Evolutionary conservation across 495 filamentous ascomycete species (phyloP).

Genomic region (Neurospora cerealis): DNA sequence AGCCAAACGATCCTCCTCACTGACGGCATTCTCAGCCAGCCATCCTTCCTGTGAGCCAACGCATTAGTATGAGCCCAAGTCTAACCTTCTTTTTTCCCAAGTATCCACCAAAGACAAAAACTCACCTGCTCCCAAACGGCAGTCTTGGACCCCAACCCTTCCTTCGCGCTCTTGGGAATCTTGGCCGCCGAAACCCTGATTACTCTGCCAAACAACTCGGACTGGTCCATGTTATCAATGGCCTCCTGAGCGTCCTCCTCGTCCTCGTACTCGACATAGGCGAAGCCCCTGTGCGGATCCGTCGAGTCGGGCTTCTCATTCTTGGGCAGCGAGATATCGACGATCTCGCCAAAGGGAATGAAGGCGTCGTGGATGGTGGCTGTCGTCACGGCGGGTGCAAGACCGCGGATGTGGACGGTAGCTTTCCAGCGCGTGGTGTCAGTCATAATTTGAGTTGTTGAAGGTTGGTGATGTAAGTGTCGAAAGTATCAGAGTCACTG

Average conservation of each 20-base stretch:
- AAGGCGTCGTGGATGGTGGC: constrained; percentile 79
- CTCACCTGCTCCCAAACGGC: constrained; percentile 96
- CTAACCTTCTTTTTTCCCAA: neutral
- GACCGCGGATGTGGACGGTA: constrained; percentile 84
- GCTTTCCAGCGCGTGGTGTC: constrained; percentile 76
- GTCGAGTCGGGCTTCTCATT: constrained; percentile 59
- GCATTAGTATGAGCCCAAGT: constrained; percentile 20
- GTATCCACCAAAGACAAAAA: constrained; percentile 4
- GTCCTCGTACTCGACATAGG: constrained; percentile 90
- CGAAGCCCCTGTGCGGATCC: constrained; percentile 83
- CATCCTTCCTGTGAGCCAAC: constrained; percentile 65
- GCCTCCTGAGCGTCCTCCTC: constrained; percentile 83
- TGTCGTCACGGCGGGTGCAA: constrained; percentile 66
- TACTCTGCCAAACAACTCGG: constrained; percentile 86
- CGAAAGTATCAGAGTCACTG: neutral
- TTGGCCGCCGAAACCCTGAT: constrained; percentile 90
- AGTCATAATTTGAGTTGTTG: constrained; percentile 47
- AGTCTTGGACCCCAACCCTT: constrained; percentile 85
- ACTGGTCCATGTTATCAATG: constrained; percentile 98
- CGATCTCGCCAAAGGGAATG: constrained; percentile 90
- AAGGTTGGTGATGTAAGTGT: neutral
- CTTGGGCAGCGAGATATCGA: constrained; percentile 79
- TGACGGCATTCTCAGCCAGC: constrained; percentile 80
- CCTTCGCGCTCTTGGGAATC: constrained; percentile 77
- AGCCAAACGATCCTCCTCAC: constrained; percentile 70